These are phyloP conservation scores for Desmodesmus armatus DNA, from an alignment of 139 green algal species.

Conservation along the genomic window DNA sequence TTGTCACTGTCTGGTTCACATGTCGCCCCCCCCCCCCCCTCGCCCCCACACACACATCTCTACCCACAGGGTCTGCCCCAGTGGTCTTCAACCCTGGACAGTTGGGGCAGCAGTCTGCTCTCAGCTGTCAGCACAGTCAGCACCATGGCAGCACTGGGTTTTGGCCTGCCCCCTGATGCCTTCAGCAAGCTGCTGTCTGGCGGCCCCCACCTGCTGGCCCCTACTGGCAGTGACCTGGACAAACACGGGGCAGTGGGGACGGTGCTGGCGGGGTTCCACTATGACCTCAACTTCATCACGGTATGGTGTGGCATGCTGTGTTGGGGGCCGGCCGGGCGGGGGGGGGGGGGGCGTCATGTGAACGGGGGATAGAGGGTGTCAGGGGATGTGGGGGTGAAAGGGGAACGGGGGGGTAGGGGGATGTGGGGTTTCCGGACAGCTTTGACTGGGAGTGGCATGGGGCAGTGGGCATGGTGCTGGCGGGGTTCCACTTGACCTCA, in stretches of 20 bases:
- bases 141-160: constrained; percentile 66
- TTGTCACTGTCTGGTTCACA: neutral
- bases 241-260: constrained; percentile 67
- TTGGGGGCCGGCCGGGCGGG: too few relatives aligned
- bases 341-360: too few relatives aligned
- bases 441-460: constrained; percentile 75
- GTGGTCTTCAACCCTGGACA: neutral
- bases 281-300: constrained; percentile 96
- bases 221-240: constrained; percentile 86
- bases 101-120: constrained; percentile 12
- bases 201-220: constrained; percentile 92
- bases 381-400: too few relatives aligned
- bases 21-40: neutral
- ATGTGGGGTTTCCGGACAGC: too few relatives aligned
- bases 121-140: neutral
- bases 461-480: constrained; percentile 71
- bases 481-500: constrained; percentile 94
- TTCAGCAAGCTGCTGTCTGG: constrained; percentile 80
- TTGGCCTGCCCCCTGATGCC: constrained; percentile 73
- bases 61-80: neutral
- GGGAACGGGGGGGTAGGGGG: too few relatives aligned
- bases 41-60: too few relatives aligned
- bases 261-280: constrained; percentile 87
- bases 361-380: too few relatives aligned
- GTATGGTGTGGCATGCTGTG: constrained; percentile 59